These are phyloP conservation scores for Pogostemon cablin DNA, from an alignment of 257 asterid species.

Conservation along the genomic window DNA sequence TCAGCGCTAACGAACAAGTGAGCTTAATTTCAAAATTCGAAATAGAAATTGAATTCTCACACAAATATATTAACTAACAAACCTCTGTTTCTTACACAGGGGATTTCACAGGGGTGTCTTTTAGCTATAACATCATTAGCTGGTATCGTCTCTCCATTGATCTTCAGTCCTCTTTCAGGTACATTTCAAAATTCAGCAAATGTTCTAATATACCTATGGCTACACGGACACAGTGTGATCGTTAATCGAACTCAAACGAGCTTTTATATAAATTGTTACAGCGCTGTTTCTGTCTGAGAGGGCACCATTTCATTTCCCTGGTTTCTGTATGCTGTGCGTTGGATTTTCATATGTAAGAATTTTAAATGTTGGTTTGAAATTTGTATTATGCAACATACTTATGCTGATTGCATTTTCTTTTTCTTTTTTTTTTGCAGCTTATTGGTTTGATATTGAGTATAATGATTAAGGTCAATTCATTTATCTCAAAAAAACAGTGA, in stretches of 20 bases:
- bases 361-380: not conserved
- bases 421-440: not conserved
- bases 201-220: no score
- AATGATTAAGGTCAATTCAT: slow-evolving; percentile 18
- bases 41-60: not conserved
- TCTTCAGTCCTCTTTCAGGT: slow-evolving; percentile 34
- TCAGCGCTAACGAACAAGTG: slow-evolving; percentile 29
- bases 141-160: slow-evolving; percentile 20
- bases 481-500: not conserved
- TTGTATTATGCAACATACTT: not conserved
- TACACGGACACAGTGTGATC: no score
- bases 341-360: slow-evolving; percentile 35
- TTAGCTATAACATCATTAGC: slow-evolving; percentile 32
- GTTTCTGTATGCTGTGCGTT: slow-evolving; percentile 32
- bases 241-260: not conserved
- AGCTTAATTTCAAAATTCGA: not conserved
- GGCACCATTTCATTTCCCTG: slow-evolving; percentile 34
- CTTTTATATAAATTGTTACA: not conserved
- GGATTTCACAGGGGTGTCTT: slow-evolving; percentile 31
- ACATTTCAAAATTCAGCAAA: not conserved
- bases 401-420: not conserved
- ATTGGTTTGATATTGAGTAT: slow-evolving; percentile 19
- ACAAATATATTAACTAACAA: not conserved
- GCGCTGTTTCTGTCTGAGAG: slow-evolving; percentile 31
- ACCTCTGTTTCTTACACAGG: slow-evolving; percentile 12